phyloP scores from a whole-genome alignment of 164 flowering plant genomes.

The Stephania yunnanensis region DNA sequence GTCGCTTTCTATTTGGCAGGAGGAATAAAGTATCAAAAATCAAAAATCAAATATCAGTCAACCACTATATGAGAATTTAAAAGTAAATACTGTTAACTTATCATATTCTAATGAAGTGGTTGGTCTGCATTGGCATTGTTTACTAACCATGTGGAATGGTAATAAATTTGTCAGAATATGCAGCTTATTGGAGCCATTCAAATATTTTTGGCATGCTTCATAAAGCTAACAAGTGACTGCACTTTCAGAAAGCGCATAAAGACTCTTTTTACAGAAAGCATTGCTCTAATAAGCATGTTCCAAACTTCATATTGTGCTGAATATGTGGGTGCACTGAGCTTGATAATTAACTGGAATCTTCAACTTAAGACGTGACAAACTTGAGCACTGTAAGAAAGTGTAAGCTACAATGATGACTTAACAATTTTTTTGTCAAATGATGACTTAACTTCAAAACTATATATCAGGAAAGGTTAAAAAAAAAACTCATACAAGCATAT shows the following conservation, averaged over 20 bases:
- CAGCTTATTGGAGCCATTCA: neutral
- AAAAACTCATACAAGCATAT: neutral
- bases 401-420: neutral
- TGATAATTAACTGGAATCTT: neutral
- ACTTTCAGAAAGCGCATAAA: too few relatives aligned
- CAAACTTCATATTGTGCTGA: neutral
- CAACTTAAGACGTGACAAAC: neutral
- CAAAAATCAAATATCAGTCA: neutral
- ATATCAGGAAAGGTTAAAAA: neutral
- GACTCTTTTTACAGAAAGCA: neutral
- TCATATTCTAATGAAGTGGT: neutral
- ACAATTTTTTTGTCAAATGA: too few relatives aligned
- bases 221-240: neutral
- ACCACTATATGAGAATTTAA: neutral
- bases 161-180: neutral
- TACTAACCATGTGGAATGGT: neutral
- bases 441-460: neutral
- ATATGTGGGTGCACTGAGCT: neutral
- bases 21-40: too few relatives aligned
- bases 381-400: neutral
- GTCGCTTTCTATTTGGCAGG: neutral
- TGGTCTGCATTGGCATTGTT: neutral
- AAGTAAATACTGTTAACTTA: neutral
- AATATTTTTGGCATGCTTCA: neutral
- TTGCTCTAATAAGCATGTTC: neutral